Percentiles rank a stretch among this genome's conserved stretches.
phyloP scores from a whole-genome alignment of 768 basidiomycete genomes.

The Leccinum sublutescens region DNA sequence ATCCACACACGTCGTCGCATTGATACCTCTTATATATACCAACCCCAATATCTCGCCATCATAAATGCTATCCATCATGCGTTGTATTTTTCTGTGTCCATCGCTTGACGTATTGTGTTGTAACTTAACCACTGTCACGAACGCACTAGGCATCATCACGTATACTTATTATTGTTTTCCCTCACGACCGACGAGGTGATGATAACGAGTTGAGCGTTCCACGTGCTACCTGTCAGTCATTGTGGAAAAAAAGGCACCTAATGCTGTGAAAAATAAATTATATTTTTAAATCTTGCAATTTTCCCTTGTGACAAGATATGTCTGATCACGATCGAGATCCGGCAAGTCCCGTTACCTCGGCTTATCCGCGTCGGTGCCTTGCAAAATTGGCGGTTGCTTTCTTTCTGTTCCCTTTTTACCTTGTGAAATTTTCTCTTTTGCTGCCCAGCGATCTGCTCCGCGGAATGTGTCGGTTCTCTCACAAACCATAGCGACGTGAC shows the following conservation, averaged over 20 bases:
- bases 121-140: slow-evolving; percentile 10
- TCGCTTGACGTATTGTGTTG: slow-evolving; percentile 13
- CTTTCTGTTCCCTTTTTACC: not conserved
- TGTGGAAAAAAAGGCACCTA: not conserved
- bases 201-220: slow-evolving; percentile 9
- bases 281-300: not conserved
- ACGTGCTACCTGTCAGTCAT: slow-evolving; percentile 15
- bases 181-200: slow-evolving; percentile 7
- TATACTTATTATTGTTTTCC: slow-evolving; percentile 13
- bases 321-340: slow-evolving; percentile 21
- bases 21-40: slow-evolving; percentile 25
- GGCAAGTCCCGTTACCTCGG: slow-evolving; percentile 22
- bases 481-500: slow-evolving; percentile 10
- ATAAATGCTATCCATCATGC: slow-evolving; percentile 22
- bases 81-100: slow-evolving; percentile 20
- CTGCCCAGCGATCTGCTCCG: not conserved
- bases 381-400: slow-evolving; percentile 1
- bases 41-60: slow-evolving; percentile 14
- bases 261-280: slow-evolving; percentile 4
- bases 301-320: slow-evolving; percentile 8
- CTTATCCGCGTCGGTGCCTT: slow-evolving; percentile 24
- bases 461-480: slow-evolving; percentile 6
- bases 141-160: slow-evolving; percentile 5
- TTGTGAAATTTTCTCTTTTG: not conserved
- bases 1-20: slow-evolving; percentile 15